Base-by-base conservation (phyloP, 164 flowering plant species). In the Saururus chinensis region DNA sequence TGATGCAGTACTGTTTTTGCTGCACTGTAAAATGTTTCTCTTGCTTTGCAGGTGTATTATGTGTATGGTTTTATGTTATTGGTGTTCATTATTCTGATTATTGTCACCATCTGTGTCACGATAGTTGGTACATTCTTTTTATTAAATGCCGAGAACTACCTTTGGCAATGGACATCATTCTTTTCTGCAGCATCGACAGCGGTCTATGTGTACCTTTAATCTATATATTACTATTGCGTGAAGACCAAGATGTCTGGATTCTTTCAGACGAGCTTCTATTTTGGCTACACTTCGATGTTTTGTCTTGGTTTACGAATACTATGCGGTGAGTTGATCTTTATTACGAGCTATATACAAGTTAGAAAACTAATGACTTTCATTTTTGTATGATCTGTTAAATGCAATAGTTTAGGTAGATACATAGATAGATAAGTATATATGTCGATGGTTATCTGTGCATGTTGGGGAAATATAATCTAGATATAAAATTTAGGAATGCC, bases 161-260 rank as follows among this genome's bases (percentile, higher is more conserved):
- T 88, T 74, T 93, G 99, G 99, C 93, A 88, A 62, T 93, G 99
- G 99, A 93, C 99, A 30, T 93, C 99, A 26, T 93, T 93, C 77
- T 88, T 82, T 78, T 93, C 99, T 21, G 99, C 99, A 60, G 96
- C 97, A 30, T 93, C 99, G 21, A 93, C 97, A 16, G 96, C 95
- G 35, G 79, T 90, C 73, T 93, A 93, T 60, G 99, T 90, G 42
- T 93, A 82, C 79, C 74, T 93, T 72, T 93, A 93, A 70, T 90
- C 99, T 8, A 64, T 93, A 52, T 93, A 90, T 64, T 93, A 93
- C 82, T 93, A 84, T 75, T 76, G 80, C 48, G 89, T 87, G 71
- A 93, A 93, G 83, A 93, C 99, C 7, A 90, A 87, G 81, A 93
- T 93, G 99, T 86, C 97, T 11, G 99, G 99, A 55, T 93, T 93